Evolutionary conservation across 2,329 filamentous ascomycete species (phyloP), one percentile per base, ranked within the genome.

Genomic region (Pyrenochaeta sp.): DNA sequence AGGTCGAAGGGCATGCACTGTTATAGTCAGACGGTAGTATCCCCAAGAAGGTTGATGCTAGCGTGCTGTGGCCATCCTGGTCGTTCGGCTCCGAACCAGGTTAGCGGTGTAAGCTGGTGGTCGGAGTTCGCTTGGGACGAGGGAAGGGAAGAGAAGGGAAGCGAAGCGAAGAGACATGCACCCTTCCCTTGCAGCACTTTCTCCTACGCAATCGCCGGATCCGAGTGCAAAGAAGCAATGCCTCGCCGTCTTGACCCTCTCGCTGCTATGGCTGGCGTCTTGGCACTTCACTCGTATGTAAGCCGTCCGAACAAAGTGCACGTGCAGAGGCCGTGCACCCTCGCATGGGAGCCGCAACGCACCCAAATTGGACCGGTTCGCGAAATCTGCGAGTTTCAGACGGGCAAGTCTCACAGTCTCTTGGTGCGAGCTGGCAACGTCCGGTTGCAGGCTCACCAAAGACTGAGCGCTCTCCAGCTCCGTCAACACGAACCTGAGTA

Each of bases 1-100:
- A 47, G n/a, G 25, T 22, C 44, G 27, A 46, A 46, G 44, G 45
- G 45, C 45, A n/a, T 47, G 45, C 45, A 47, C 27, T 47, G 45
- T 47, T 47, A 47, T 47, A 47, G 45, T 47, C 45, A 47, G 45
- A 34, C 45, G 24, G n/a, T 12, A 13, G 5, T 19, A 28, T 24
- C 36, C 39, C 32, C 27, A 51, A 51, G 22, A 36, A 19, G 24
- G 24, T 30, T 19, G 27, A 32, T 24, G 37, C 39, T 22, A 42
- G 43, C 37, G 37, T 43, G 24, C 19, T 19, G n/a, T 32, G 2
- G 25, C 28, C 24, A 32, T 43, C 25, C 45, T 24, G 19, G 45
- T 28, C 19, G 7, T 24, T 47, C 45, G 45, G 45, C 45, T 47
- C 45, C 45, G 45, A 47, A 47, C 19, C 8, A 24, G 45, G 45